Conservation (phyloP, 805 yeast species). For the Metschnikowia colocasiae region DNA sequence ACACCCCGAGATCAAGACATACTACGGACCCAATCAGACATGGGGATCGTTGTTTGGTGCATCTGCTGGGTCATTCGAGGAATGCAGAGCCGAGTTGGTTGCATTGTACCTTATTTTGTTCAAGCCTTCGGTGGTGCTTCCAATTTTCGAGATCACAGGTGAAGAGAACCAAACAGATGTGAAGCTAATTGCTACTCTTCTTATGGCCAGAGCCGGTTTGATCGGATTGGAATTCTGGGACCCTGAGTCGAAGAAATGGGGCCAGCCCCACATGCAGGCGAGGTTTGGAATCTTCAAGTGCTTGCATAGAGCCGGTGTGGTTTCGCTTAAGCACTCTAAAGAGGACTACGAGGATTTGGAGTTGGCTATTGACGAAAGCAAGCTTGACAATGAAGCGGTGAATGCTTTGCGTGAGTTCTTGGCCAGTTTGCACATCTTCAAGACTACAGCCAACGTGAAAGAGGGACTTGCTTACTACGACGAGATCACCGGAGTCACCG, state of each 20-base stretch:
- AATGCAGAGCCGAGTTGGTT: slow-evolving; percentile 88
- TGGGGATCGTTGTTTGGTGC: slow-evolving; percentile 88
- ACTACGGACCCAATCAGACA: slow-evolving; percentile 76
- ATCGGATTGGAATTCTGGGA: slow-evolving; percentile 85
- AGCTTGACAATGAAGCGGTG: slow-evolving; percentile 68
- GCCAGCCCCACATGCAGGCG: slow-evolving; percentile 94
- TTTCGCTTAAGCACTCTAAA: slow-evolving; percentile 47
- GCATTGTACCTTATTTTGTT: slow-evolving; percentile 78
- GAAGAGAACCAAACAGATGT: slow-evolving; percentile 60
- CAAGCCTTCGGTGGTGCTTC: slow-evolving; percentile 53
- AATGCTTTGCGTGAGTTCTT: slow-evolving; percentile 70
- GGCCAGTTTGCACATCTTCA: slow-evolving; percentile 69
- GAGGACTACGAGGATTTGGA: slow-evolving; percentile 55
- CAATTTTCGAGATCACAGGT: slow-evolving; percentile 65
- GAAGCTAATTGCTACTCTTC: slow-evolving; percentile 62
- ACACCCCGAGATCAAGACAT: slow-evolving; percentile 69
- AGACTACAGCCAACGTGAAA: slow-evolving; percentile 69
- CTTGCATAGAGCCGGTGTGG: slow-evolving; percentile 65
- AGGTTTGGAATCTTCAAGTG: slow-evolving; percentile 80
- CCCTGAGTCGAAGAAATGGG: slow-evolving; percentile 79
- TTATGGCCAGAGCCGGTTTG: slow-evolving; percentile 87
- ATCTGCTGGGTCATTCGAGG: slow-evolving; percentile 84
- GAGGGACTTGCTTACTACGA: slow-evolving; percentile 61
- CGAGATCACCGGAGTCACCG: slow-evolving; percentile 65
- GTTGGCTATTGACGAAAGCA: slow-evolving; percentile 54